These are phyloP conservation scores for Erigeron philadelphicus DNA, from an alignment of 140 eudicot genomes.

Conservation along the genomic window DNA sequence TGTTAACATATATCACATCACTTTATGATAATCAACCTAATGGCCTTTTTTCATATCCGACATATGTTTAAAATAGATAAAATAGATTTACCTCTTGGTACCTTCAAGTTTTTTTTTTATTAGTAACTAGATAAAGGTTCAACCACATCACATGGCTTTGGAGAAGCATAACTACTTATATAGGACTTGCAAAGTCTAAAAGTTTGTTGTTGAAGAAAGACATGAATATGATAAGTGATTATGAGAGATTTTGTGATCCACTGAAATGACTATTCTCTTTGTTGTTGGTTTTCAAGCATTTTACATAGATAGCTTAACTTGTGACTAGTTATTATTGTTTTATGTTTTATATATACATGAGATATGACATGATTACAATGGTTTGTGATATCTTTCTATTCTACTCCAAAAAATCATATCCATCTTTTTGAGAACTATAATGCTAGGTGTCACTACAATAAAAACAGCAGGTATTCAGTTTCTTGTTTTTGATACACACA, in stretches of 20 bases:
- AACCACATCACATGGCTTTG: background rate
- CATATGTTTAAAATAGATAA: background rate
- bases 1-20: background rate
- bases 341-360: background rate
- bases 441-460: too few relatives aligned
- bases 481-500: too few relatives aligned
- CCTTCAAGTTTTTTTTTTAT: background rate
- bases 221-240: constrained; percentile 11
- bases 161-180: background rate
- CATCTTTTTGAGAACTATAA: too few relatives aligned
- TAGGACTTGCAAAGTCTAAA: constrained; percentile 6
- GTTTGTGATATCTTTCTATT: too few relatives aligned
- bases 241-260: background rate
- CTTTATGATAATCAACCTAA: too few relatives aligned
- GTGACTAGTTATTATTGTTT: too few relatives aligned
- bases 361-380: background rate
- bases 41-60: too few relatives aligned
- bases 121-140: background rate
- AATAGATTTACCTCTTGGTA: background rate
- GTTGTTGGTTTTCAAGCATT: background rate
- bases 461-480: too few relatives aligned
- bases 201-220: constrained; percentile 10
- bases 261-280: constrained; percentile 13
- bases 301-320: background rate
- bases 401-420: too few relatives aligned